These are phyloP conservation scores for Heterobasidion parviporum DNA, from an alignment of 1,284 basidiomycete species.

Conservation along the genomic window DNA sequence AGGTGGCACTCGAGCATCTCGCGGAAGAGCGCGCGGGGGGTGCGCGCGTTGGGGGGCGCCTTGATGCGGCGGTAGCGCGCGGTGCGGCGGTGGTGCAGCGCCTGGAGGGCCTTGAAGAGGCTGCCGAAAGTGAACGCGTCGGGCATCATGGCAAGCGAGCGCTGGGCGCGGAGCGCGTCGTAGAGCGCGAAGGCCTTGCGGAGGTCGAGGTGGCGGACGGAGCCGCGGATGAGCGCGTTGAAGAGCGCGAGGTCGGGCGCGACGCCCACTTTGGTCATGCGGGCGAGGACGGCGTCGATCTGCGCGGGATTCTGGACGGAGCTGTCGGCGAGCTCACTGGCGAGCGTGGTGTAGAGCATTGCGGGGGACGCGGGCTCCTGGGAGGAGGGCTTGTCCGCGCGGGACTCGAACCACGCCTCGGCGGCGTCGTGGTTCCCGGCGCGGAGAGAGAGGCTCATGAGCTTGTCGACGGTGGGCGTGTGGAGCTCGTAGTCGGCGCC, in stretches of 20 bases:
- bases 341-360: constrained; percentile 29
- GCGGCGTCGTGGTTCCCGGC: constrained; percentile 26
- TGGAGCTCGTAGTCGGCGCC: constrained; percentile 24
- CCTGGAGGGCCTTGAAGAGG: constrained; percentile 31
- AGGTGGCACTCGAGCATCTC: constrained; percentile 34
- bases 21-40: constrained; percentile 35
- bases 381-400: background rate
- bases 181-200: constrained; percentile 37
- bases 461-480: constrained; percentile 22
- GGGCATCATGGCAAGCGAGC: constrained; percentile 23
- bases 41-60: constrained; percentile 17
- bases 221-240: constrained; percentile 36
- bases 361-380: constrained; percentile 12
- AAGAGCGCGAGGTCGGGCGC: constrained; percentile 31
- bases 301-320: constrained; percentile 20
- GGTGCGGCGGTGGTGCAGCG: constrained; percentile 12
- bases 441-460: constrained; percentile 28
- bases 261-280: constrained; percentile 30
- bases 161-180: constrained; percentile 23
- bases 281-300: constrained; percentile 27
- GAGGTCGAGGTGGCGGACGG: constrained; percentile 23
- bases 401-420: constrained; percentile 18
- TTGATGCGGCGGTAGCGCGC: constrained; percentile 14
- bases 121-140: constrained; percentile 35
- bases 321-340: constrained; percentile 26